phyloP scores from a whole-genome alignment of 495 filamentous ascomycete genomes.

The Apodospora peruviana region DNA sequence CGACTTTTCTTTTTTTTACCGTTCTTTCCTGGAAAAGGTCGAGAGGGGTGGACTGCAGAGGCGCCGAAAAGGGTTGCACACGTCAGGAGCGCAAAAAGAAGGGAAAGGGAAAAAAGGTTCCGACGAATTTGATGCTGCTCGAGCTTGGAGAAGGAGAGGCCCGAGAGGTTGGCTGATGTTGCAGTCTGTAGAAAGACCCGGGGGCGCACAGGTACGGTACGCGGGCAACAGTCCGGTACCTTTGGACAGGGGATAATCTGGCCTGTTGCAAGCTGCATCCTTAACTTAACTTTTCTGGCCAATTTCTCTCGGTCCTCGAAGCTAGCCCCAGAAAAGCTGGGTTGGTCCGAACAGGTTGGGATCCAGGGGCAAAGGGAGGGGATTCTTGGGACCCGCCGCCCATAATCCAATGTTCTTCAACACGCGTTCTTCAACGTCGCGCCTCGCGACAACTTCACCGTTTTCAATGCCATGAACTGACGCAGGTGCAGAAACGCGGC shows the following conservation, averaged over 20 bases:
- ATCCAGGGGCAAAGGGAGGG: not conserved
- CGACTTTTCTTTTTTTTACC: not conserved
- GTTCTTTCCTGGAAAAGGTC: not conserved
- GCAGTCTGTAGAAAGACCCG: not conserved
- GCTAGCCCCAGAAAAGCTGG: not conserved
- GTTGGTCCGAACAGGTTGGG: not conserved
- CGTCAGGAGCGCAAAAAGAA: not conserved
- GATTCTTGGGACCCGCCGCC: not conserved
- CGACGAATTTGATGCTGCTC: not conserved
- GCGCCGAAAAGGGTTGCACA: not conserved
- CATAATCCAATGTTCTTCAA: not conserved
- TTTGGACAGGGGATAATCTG: not conserved
- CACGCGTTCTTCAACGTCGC: no score
- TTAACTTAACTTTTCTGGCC: slow-evolving; percentile 6
- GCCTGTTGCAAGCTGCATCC: slow-evolving; percentile 8
- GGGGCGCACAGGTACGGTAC: not conserved
- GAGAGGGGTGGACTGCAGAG: not conserved
- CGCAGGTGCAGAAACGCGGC: not conserved
- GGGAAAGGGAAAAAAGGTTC: not conserved
- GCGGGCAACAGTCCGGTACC: not conserved
- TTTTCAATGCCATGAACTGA: no score
- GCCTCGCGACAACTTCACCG: no score
- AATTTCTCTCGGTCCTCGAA: slow-evolving; percentile 6
- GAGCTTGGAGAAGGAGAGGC: not conserved
- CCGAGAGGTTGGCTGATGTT: no score